Conservation (phyloP, 768 basidiomycete species). For the Lepiota venenata region DNA sequence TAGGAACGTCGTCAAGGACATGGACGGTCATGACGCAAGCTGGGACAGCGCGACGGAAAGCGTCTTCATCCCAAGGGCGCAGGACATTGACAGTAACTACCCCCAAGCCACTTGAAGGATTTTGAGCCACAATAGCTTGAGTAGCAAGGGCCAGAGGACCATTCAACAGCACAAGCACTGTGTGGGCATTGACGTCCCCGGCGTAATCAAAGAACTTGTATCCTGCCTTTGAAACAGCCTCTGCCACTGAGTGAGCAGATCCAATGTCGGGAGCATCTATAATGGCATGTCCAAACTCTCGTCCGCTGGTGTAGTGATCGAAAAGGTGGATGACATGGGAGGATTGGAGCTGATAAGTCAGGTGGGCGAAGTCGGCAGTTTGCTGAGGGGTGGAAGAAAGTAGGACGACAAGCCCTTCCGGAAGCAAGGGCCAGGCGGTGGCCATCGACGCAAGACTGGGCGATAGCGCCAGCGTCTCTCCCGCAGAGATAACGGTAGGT, state of each 20-base stretch:
- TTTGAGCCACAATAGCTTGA: conserved; percentile 40
- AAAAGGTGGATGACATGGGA: conserved; percentile 87
- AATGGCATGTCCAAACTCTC: conserved; percentile 67
- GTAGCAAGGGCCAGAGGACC: conserved; percentile 70
- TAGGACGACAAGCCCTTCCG: conserved; percentile 65
- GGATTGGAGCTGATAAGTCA: conserved; percentile 66
- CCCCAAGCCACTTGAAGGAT: conserved; percentile 47
- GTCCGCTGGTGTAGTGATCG: conserved; percentile 77
- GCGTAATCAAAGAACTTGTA: conserved; percentile 75
- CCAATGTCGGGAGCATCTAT: conserved; percentile 30
- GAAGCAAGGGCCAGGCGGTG: conserved; percentile 55
- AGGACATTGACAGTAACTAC: conserved; percentile 75
- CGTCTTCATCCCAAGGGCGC: conserved; percentile 74
- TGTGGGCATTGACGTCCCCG: conserved; percentile 61
- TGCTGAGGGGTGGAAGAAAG: conserved; percentile 86
- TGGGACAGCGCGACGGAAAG: conserved; percentile 61
- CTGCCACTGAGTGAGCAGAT: conserved; percentile 33
- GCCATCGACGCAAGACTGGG: conserved; percentile 74
- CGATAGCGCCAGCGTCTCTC: conserved; percentile 64
- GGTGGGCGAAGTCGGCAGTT: conserved; percentile 68
- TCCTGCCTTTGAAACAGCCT: conserved; percentile 53
- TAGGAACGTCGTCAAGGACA: conserved; percentile 78
- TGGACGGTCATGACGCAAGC: conserved; percentile 53
- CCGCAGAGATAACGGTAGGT: conserved; percentile 65
- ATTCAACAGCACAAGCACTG: conserved; percentile 70